Evolutionary conservation across 2,329 filamentous ascomycete species (phyloP).

Genomic region (Fusarium robinianum): DNA sequence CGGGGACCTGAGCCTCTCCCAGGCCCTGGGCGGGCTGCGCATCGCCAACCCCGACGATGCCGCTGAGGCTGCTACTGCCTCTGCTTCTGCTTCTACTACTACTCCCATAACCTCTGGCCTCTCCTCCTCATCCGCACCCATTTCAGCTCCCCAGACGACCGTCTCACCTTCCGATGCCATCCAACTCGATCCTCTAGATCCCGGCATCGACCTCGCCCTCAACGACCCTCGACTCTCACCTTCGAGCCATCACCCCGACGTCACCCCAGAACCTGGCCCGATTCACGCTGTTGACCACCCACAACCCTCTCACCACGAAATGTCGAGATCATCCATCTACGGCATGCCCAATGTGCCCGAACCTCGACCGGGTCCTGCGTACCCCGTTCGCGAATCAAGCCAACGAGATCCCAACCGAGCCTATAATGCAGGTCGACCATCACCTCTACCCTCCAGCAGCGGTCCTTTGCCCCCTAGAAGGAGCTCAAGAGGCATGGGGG

Average conservation of each 20-base stretch:
- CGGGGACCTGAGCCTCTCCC: conserved; percentile 88
- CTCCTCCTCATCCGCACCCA: conserved; percentile 14
- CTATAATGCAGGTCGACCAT: conserved; percentile 65
- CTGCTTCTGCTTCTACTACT: conserved; percentile 32
- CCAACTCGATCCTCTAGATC: conserved; percentile 33
- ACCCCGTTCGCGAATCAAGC: conserved; percentile 68
- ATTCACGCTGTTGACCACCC: conserved; percentile 14
- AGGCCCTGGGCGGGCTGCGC: conserved; percentile 88
- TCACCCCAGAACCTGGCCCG: conserved; percentile 20
- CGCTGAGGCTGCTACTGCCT: conserved; percentile 42
- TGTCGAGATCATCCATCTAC: conserved; percentile 54
- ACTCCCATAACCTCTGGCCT: conserved; percentile 22
- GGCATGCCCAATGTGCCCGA: conserved; percentile 62
- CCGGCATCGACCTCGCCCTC: conserved; percentile 25
- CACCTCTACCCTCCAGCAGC: conserved; percentile 52
- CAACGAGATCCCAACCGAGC: conserved; percentile 63
- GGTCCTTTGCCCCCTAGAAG: conserved; percentile 73
- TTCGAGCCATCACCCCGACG: conserved; percentile 20
- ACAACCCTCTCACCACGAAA: conserved; percentile 28
- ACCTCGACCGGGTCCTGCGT: conserved; percentile 58
- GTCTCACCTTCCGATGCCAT: conserved; percentile 30
- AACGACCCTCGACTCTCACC: conserved; percentile 30
- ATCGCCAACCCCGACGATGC: conserved; percentile 95
- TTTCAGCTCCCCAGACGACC: conserved; percentile 18
- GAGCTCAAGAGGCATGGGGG: conserved; percentile 72